phyloP scores from a whole-genome alignment of 495 filamentous ascomycete genomes.

The Aspergillus bridgeri region DNA sequence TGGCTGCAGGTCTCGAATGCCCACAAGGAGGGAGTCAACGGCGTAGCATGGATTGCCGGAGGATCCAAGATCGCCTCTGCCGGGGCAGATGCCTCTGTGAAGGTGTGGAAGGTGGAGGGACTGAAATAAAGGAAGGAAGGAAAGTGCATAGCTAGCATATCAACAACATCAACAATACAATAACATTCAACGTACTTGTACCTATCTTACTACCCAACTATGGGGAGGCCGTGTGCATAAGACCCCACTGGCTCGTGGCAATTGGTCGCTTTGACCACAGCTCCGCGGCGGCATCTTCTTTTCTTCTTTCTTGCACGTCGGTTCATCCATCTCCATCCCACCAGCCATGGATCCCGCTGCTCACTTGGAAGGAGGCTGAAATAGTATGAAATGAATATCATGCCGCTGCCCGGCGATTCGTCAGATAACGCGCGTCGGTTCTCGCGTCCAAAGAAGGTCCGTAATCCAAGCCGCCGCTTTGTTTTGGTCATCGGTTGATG shows the following conservation, averaged over 20 bases:
- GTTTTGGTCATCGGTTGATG: neutral
- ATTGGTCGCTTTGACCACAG: neutral
- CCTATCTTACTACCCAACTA: too few relatives aligned
- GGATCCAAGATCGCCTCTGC: slow-evolving; percentile 69
- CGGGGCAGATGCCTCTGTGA: slow-evolving; percentile 86
- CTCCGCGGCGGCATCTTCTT: too few relatives aligned
- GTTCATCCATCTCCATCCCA: neutral
- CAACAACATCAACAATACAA: too few relatives aligned
- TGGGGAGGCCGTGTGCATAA: neutral
- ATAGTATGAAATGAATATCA: slow-evolving; percentile 23
- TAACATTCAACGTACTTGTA: too few relatives aligned
- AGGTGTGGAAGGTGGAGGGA: slow-evolving; percentile 78
- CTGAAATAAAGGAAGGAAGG: slow-evolving; percentile 38
- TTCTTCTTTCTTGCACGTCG: neutral
- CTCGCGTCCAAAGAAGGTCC: slow-evolving; percentile 36
- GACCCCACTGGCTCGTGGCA: neutral
- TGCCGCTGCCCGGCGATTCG: slow-evolving; percentile 30
- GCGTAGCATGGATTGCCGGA: slow-evolving; percentile 75
- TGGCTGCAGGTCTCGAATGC: slow-evolving; percentile 76
- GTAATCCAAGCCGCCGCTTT: neutral
- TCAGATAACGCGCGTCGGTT: slow-evolving; percentile 39
- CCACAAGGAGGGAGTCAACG: slow-evolving; percentile 93
- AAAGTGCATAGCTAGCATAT: too few relatives aligned
- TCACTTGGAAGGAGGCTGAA: neutral
- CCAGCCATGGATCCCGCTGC: neutral